phyloP scores from a whole-genome alignment of 768 basidiomycete genomes.

The Crepidotus variabilis region DNA sequence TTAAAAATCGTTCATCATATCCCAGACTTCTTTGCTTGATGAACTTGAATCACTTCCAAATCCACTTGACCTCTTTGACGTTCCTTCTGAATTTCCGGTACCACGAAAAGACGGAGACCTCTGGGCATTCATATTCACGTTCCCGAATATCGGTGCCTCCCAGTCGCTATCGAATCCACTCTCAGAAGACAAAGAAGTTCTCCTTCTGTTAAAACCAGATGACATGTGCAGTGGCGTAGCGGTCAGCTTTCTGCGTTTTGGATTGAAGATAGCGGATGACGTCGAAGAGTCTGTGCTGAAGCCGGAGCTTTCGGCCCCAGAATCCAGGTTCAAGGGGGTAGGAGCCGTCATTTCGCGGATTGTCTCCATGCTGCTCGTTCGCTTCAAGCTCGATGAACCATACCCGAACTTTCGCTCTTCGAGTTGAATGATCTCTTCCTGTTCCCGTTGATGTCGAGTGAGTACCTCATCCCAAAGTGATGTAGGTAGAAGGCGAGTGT shows the following conservation, averaged over 20 bases:
- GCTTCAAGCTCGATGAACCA: conserved; percentile 19
- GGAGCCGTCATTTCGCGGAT: conserved; percentile 20
- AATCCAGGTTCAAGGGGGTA: conserved; percentile 4
- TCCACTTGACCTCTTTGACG: neutral
- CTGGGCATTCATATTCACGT: neutral
- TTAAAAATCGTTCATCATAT: no score
- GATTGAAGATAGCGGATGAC: neutral
- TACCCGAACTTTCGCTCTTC: conserved; percentile 28
- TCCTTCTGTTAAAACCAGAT: neutral
- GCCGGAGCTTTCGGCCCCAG: conserved; percentile 6
- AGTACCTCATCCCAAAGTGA: conserved; percentile 65
- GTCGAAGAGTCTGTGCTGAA: conserved; percentile 5
- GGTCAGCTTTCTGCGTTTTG: neutral
- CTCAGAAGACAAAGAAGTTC: conserved; percentile 2
- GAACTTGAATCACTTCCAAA: no score
- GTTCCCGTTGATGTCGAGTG: conserved; percentile 51
- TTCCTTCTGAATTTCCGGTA: neutral
- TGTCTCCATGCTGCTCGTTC: conserved; percentile 40
- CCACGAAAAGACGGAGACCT: neutral
- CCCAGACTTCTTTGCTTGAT: no score
- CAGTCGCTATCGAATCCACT: conserved; percentile 11
- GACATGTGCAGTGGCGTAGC: neutral
- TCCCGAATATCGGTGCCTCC: conserved; percentile 3
- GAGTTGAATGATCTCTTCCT: conserved; percentile 51
- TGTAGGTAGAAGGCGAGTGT: conserved; percentile 23